Base-by-base conservation (phyloP, 805 yeast species). In the Candida insectalens region DNA sequence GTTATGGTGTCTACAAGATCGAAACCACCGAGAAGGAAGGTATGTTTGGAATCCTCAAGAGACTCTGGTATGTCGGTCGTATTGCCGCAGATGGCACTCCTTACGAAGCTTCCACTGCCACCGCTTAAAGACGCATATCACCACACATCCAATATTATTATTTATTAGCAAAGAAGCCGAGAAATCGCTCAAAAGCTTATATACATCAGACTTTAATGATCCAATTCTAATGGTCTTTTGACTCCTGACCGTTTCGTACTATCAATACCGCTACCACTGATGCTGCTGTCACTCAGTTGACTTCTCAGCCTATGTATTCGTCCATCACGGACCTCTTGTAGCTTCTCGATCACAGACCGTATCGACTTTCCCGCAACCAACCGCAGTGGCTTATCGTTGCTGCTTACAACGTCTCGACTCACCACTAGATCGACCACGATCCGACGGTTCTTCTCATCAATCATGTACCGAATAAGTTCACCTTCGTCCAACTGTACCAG, bases 11-110 rank as follows among this genome's bases (percentile, higher is more conserved):
- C 29, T 83, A 79, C 55, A 63, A 69, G 39, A 61, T 82, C 37
- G 92, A 82, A 57, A 69, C 75, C 33, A 68, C 67, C 41, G 76
- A 70, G 46, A 77, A 71, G 39, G 72, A 76, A 38, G 94, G 94
- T 29, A 42, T 83, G 29, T 57, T 70, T 23, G 74, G 71, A 36
- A 32, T 59, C 4, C 38, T 46, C 27, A 59, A 58, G 50, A 56
- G 48, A 42, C 29, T 59, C 15, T 59, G 61, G 62, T n/a, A n/a
- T n/a, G n/a, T n/a, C n/a, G n/a, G n/a, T n/a, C n/a, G n/a, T n/a
- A n/a, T n/a, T n/a, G n/a, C n/a, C n/a, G n/a, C n/a, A n/a, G n/a
- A n/a, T n/a, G n/a, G n/a, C n/a, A n/a, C n/a, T n/a, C n/a, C n/a
- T n/a, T n/a, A n/a, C n/a, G n/a, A n/a, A n/a, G n/a, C n/a, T n/a